phyloP scores from a whole-genome alignment of 208 protist genomes.

The Trypanosoma avium region DNA sequence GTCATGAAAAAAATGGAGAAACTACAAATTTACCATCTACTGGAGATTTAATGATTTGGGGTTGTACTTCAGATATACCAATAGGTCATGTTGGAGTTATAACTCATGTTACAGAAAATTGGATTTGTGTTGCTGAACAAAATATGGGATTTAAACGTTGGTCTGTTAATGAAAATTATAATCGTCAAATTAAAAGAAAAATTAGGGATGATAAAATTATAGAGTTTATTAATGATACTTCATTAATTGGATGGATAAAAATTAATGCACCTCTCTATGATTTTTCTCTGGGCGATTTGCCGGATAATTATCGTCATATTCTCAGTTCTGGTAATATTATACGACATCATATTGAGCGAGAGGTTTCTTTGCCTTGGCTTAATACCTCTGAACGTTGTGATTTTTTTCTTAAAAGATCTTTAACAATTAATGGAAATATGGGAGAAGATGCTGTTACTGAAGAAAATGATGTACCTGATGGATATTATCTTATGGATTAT shows the following conservation, averaged over 20 bases:
- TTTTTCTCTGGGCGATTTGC: constrained; percentile 46
- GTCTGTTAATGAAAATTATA: constrained; percentile 45
- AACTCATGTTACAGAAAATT: constrained; percentile 29
- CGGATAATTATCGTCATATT: constrained; percentile 58
- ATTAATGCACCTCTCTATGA: constrained; percentile 52
- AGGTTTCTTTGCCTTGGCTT: constrained; percentile 59
- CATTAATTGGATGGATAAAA: constrained; percentile 62
- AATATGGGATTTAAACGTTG: constrained; percentile 65
- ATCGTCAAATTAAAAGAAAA: constrained; percentile 43
- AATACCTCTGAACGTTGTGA: constrained; percentile 43
- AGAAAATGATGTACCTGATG: constrained; percentile 48
- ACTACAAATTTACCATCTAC: constrained; percentile 24
- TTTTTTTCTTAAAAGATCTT: constrained; percentile 60
- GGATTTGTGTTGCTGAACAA: constrained; percentile 66
- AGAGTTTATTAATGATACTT: constrained; percentile 43
- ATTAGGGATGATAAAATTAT: constrained; percentile 20
- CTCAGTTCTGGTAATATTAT: constrained; percentile 43
- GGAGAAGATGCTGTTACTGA: constrained; percentile 28
- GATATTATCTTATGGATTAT: constrained; percentile 77
- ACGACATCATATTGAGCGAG: constrained; percentile 39
- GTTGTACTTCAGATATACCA: constrained; percentile 32
- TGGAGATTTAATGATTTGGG: constrained; percentile 72
- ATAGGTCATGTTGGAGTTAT: constrained; percentile 71
- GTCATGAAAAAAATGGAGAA: constrained; percentile 37
- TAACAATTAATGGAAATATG: constrained; percentile 34